Base-by-base conservation (phyloP, 176 grass and related monocot species). In the Cenchrus fungigraminus region DNA sequence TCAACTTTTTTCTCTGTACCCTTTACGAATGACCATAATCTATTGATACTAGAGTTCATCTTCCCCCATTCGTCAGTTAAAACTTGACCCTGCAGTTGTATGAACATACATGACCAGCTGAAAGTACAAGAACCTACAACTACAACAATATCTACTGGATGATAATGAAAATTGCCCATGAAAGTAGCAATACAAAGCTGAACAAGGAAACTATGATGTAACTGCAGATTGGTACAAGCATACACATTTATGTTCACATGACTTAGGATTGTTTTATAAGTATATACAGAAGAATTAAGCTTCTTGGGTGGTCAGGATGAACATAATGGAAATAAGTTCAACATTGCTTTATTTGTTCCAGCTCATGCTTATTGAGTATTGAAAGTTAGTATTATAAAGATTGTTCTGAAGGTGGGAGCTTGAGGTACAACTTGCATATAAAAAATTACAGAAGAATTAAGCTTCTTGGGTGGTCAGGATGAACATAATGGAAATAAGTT, bases 1-100 rank as follows among this genome's bases (percentile, higher is more conserved):
- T 89, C 87, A 5, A 85, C 76, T 53, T 46, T 89, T 74, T 80
- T 89, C 45, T 66, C 82, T 68, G 87, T 85, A 79, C 60, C 69
- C 70, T 80, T 85, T 29, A 70, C 53, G 28, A 89, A 75, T 80
- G 69, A 86, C 71, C 72, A 82, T 22, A 86, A 37, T 79, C 68
- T 75, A 19, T 77, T 68, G 71, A 57, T 25, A 25, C 9, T 61
- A 61, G 59, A 77, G 47, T 76, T 85, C 87, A 85, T 45, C 43
- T 61, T 59, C 20, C 45, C 65, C 65, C 51, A 85, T 71, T 77
- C 71, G 77, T 86, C 83, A 68, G 54, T 85, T 34, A 70, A 4
- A 56, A 76, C 71, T 77, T 85, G 71, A 85, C 74, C 82, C 87
- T 89, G 63, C 28, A 76, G 31, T 50, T 15, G 4, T 62, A 62